Conservation (phyloP, 176 grass and related monocot species). For the Oryza punctata region DNA sequence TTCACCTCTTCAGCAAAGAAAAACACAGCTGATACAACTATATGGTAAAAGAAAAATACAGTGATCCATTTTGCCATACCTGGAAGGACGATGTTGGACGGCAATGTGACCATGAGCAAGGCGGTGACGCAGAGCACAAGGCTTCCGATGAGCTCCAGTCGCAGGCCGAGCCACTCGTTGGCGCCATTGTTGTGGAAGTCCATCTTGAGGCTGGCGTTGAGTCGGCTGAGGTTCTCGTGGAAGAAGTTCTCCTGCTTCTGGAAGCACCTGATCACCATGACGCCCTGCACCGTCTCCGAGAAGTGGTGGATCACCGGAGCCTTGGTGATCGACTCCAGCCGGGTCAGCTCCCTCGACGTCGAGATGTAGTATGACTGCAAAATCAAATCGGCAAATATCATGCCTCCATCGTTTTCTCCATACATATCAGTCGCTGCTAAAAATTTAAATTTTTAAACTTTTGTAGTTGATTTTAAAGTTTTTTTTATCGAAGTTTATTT, state of each 20-base stretch:
- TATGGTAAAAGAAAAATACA: neutral
- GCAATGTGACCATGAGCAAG: conserved; percentile 92
- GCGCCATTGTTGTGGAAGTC: conserved; percentile 98
- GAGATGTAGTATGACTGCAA: conserved; percentile 74
- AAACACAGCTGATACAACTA: neutral
- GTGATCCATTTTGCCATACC: conserved; percentile 34
- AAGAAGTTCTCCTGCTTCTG: conserved; percentile 67
- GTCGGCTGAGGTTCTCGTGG: conserved; percentile 73
- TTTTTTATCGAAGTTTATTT: too few relatives aligned
- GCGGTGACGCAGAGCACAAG: conserved; percentile 83
- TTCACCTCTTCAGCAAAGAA: neutral
- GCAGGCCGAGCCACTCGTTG: conserved; percentile 94
- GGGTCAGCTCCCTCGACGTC: conserved; percentile 90
- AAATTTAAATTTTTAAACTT: too few relatives aligned
- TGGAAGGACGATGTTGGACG: conserved; percentile 66
- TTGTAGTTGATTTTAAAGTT: too few relatives aligned
- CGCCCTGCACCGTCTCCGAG: conserved; percentile 94
- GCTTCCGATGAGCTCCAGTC: conserved; percentile 79
- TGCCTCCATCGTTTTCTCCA: too few relatives aligned
- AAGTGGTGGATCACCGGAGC: conserved; percentile 99
- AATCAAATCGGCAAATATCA: neutral
- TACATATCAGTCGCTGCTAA: too few relatives aligned
- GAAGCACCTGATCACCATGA: conserved; percentile 93
- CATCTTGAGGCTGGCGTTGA: conserved; percentile 94
- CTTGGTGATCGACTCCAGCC: conserved; percentile 95